Base-by-base conservation (phyloP, 2,329 filamentous ascomycete species). In the Dichotomopilus funicola region DNA sequence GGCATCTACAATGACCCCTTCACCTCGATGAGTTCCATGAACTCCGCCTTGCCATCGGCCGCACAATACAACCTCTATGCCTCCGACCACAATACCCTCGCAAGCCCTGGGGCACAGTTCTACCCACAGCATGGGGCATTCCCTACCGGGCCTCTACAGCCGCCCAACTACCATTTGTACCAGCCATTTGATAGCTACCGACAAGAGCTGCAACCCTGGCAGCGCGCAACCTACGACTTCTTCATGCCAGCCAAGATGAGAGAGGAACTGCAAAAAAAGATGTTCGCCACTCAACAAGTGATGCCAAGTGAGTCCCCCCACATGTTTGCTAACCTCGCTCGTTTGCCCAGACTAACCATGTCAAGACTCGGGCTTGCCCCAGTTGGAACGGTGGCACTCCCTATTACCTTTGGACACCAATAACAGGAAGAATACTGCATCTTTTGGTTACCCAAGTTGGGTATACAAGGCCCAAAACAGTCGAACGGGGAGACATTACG, bases 391-490 rank as follows among this genome's bases (percentile, higher is more conserved):
- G 64, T 97, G 94, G 68, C 91, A 97, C 70, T 95, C 91, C 4
- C 78, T 99, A 9, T 91, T 96, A 7, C 89, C 92, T 4, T 75
- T 99, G 44, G 91, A 97, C 70, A 88, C 86, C 7, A 87, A 80
- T 49, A 84, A 89, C 58, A 83, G 91, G 62, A 91, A 90, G 69
- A 90, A 86, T 62, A 81, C 85, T 4, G 80, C 82, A 10, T 82
- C 88, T 12, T 96, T 96, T 71, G 90, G 91, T 34, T 95, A 90
- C 66, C 83, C 87, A 5, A 96, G 87, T 64, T 97, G 91, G 90
- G 83, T 96, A 0, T 99, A 96, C 75, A 97, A 97, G 73, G 92
- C 91, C 7, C 85, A 87, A 31, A 95, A 90, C 6, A 86, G 82
- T 70, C 94, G 94, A 68, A 92, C 92, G 64, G 94, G 91, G 9